These are phyloP conservation scores for Phytophthora cryptogea DNA, from an alignment of 352 stramenopile genomes.

Conservation along the genomic window DNA sequence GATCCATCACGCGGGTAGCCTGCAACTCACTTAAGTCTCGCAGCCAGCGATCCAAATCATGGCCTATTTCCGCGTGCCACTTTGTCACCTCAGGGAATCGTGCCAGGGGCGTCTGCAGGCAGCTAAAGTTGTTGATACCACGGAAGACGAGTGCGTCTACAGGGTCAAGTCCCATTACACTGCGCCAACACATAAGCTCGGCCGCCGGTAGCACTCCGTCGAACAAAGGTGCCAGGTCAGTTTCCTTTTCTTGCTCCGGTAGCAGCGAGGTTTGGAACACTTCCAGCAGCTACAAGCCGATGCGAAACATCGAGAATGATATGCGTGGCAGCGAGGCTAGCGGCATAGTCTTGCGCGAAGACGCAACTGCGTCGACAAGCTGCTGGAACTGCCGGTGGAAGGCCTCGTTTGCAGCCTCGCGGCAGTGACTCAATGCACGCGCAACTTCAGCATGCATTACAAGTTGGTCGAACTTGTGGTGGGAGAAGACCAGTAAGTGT, in stretches of 20 bases:
- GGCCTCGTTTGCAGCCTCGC: constrained; percentile 39
- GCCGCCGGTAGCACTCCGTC: constrained; percentile 54
- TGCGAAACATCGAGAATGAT: constrained; percentile 61
- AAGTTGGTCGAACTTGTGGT: constrained; percentile 58
- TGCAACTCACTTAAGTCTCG: constrained; percentile 52
- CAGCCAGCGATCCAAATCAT: constrained; percentile 44
- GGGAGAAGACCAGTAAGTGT: constrained; percentile 71
- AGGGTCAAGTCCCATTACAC: constrained; percentile 37
- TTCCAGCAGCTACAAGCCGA: constrained; percentile 59
- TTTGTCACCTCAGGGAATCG: constrained; percentile 47
- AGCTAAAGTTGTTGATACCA: constrained; percentile 80
- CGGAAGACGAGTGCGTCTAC: constrained; percentile 68
- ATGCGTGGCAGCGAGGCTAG: constrained; percentile 61
- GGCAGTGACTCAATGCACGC: constrained; percentile 43
- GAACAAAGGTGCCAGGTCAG: constrained; percentile 57
- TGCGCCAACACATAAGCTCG: constrained; percentile 55
- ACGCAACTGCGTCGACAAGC: constrained; percentile 49
- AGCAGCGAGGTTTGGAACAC: constrained; percentile 66
- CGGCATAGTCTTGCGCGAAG: constrained; percentile 64
- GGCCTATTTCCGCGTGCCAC: constrained; percentile 41
- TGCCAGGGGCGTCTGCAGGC: constrained; percentile 49
- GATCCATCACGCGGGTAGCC: constrained; percentile 50
- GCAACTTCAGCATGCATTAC: constrained; percentile 42
- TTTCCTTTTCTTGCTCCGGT: constrained; percentile 52
- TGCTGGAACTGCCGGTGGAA: constrained; percentile 64